Base-by-base conservation (phyloP, 1,284 basidiomycete genomes). In the Moniliella sp. region DNA sequence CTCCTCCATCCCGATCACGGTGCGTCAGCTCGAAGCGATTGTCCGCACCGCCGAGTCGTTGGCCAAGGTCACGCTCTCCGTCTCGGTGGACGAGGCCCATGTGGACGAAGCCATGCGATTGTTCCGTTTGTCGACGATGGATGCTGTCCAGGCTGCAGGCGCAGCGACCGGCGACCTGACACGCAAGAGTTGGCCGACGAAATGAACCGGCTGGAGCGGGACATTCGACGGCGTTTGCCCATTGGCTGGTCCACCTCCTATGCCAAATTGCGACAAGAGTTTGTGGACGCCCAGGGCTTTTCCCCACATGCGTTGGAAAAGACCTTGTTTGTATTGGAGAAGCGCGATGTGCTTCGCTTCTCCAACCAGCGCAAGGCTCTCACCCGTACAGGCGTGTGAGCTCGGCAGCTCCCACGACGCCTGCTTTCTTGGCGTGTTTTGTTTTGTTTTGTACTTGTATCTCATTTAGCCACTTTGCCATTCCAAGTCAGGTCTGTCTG, bases 111-210 rank as follows among this genome's bases (percentile, higher is more conserved):
- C 91, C 4, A 94, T 97, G 53, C 75, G 91, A 4, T 65, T 99
- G 15, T 99, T 99, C 75, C 93, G 91, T 51, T 91, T 77, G 64
- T 93, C 84, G 11, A 99, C 91, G 1, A 94, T 97, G 88, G 83
- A 97, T 61, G 91, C 91, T 15, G 86, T 97, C 15, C 80, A 82
- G 15, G 83, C 86, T 4, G 69, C 69, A n/a, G 81, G 79, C 27
- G 21, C 8, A 7, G 21, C n/a, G 7, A 7, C 21, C 21, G 21
- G 21, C n/a, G 21, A 23, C 8, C 21, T 21, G 15, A 76, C 81
- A 4, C 88, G 94, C 47, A 91, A 91, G 1, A 70, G 55, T 65
- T 97, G 16, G 84, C 88, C 58, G 84, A 86, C 40, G 91, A 97
- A 65, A 86, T 94, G 67, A 67, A 70, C 34, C 71, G 73, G 47